phyloP scores from a whole-genome alignment of 2,329 filamentous ascomycete species.

The Neonectria magnoliae region DNA sequence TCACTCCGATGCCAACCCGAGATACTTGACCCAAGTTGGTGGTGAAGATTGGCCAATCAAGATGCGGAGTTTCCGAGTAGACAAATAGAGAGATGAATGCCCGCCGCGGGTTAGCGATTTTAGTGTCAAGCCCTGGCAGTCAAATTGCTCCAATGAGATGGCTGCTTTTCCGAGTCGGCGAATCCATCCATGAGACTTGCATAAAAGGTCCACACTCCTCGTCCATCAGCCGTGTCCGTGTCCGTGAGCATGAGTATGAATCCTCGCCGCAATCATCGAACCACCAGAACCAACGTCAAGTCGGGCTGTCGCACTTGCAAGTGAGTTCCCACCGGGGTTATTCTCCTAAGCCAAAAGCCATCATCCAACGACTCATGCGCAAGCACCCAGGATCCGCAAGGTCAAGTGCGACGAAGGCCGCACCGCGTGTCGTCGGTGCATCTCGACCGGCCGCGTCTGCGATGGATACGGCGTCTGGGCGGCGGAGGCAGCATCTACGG shows the following conservation, averaged over 20 bases:
- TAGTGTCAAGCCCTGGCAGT: not conserved
- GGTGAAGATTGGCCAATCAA: constrained; percentile 27
- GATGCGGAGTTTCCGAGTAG: constrained; percentile 30
- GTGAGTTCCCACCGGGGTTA: constrained; percentile 21
- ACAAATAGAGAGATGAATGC: constrained; percentile 23
- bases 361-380: not conserved
- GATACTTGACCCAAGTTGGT: not conserved
- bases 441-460: constrained; percentile 38
- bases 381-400: constrained; percentile 36
- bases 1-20: not conserved
- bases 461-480: constrained; percentile 45
- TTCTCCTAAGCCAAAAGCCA: not conserved
- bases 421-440: constrained; percentile 43
- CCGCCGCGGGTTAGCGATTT: not conserved
- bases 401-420: constrained; percentile 48
- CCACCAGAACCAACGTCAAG: constrained; percentile 30
- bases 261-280: not conserved
- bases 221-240: not conserved
- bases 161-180: constrained; percentile 34
- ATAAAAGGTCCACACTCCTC: not conserved
- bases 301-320: constrained; percentile 41
- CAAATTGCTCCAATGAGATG: constrained; percentile 27
- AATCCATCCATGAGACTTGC: not conserved
- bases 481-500: constrained; percentile 9
- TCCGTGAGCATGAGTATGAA: not conserved